phyloP scores from a whole-genome alignment of 176 grass and related monocot genomes.

The Bonia amplexicaulis region DNA sequence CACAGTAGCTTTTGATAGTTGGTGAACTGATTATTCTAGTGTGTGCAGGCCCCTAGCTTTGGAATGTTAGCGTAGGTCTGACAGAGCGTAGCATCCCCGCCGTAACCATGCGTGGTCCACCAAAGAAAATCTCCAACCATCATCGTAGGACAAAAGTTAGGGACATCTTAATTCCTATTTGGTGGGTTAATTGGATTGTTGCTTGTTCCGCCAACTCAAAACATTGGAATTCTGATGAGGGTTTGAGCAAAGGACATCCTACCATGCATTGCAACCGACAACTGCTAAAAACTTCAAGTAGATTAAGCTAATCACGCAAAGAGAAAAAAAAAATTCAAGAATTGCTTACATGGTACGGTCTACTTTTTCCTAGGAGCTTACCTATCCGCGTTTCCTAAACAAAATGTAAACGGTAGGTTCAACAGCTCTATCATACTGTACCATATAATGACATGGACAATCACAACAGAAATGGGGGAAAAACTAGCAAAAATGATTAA shows the following conservation, averaged over 20 bases:
- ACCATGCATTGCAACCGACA: neutral
- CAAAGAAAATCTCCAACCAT: slow-evolving; percentile 5
- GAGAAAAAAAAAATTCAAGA: neutral
- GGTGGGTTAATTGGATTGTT: neutral
- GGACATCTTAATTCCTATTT: neutral
- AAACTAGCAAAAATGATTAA: neutral
- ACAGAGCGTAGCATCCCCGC: neutral
- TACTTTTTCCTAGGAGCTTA: neutral
- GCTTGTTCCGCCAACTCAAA: neutral
- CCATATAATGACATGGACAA: neutral
- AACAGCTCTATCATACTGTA: slow-evolving; percentile 12
- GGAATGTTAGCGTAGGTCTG: slow-evolving; percentile 20
- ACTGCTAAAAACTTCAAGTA: neutral
- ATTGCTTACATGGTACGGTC: neutral
- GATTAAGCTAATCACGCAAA: neutral
- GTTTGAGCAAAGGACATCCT: neutral
- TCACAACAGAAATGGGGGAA: neutral
- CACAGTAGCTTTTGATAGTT: neutral
- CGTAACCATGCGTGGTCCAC: slow-evolving; percentile 7
- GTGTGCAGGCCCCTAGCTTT: neutral
- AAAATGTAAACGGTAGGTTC: slow-evolving; percentile 24
- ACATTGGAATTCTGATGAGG: neutral
- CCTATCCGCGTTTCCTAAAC: neutral
- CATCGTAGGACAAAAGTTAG: neutral
- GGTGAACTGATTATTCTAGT: slow-evolving; percentile 11